Evolutionary conservation across 1,284 basidiomycete species (phyloP).

Genomic region (Moesziomyces parantarcticus): DNA sequence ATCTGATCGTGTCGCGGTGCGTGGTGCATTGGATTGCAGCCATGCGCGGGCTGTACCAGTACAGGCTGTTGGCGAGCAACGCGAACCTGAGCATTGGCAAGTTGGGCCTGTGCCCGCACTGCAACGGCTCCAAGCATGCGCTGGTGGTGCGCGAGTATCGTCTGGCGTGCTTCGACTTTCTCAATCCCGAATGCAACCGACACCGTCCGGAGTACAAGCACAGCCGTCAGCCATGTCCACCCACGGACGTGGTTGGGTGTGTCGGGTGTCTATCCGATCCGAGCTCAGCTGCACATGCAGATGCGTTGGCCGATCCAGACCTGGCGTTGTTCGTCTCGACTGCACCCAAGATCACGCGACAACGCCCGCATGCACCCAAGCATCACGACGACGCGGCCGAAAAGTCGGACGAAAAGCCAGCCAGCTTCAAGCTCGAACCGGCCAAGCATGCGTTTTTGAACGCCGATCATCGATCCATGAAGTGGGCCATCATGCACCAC

Average conservation of each 20-base stretch:
- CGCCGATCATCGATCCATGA: conserved; percentile 42
- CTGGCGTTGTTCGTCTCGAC: conserved; percentile 23
- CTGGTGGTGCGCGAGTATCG: conserved; percentile 33
- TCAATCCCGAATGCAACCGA: conserved; percentile 32
- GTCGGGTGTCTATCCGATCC: conserved; percentile 22
- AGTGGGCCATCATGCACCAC: conserved; percentile 51
- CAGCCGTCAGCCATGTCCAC: conserved; percentile 8
- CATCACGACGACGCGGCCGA: not conserved
- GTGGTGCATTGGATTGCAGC: conserved; percentile 56
- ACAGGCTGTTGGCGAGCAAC: conserved; percentile 22
- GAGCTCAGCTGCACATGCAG: conserved; percentile 5
- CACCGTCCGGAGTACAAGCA: not conserved
- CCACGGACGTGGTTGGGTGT: conserved; percentile 25
- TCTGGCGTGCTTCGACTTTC: conserved; percentile 33
- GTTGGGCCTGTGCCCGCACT: conserved; percentile 26
- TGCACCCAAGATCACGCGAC: conserved; percentile 37
- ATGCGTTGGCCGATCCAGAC: conserved; percentile 23
- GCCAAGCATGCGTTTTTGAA: conserved; percentile 31
- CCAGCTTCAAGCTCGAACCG: conserved; percentile 26
- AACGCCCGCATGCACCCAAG: conserved; percentile 32
- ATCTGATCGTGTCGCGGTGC: conserved; percentile 39
- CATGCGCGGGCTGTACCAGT: conserved; percentile 45
- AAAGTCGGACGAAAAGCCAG: not conserved
- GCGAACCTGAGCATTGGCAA: conserved; percentile 17
- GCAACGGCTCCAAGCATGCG: conserved; percentile 28